Evolutionary conservation across 1,284 basidiomycete species (phyloP).

Genomic region (Vanrija pseudolonga): DNA sequence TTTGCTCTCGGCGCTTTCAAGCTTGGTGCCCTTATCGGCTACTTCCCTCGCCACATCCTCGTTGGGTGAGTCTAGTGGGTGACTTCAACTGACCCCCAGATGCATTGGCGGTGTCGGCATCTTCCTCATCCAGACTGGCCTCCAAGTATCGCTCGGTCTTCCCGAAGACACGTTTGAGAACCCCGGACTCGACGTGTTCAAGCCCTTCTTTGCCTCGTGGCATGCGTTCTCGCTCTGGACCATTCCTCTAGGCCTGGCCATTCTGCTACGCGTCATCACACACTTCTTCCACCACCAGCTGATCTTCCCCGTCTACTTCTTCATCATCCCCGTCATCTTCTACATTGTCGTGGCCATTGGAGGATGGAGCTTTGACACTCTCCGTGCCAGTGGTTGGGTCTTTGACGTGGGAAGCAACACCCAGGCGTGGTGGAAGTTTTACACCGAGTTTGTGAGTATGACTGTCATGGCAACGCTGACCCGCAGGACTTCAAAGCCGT

Average conservation of each 20-base stretch:
- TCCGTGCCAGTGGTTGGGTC: slow-evolving; percentile 77
- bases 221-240: slow-evolving; percentile 70
- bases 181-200: slow-evolving; percentile 53
- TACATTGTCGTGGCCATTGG: slow-evolving; percentile 71
- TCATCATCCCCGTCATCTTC: slow-evolving; percentile 77
- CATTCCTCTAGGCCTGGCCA: slow-evolving; percentile 71
- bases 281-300: slow-evolving; percentile 79
- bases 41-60: slow-evolving; percentile 94
- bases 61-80: slow-evolving; percentile 59
- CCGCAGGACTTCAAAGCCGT: slow-evolving; percentile 59
- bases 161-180: slow-evolving; percentile 74
- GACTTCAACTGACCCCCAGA: too few relatives aligned
- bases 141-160: slow-evolving; percentile 79
- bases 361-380: slow-evolving; percentile 58
- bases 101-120: slow-evolving; percentile 92
- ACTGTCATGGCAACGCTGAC: not conserved
- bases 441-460: slow-evolving; percentile 64
- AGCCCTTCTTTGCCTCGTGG: slow-evolving; percentile 58
- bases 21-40: slow-evolving; percentile 83
- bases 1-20: slow-evolving; percentile 77
- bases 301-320: slow-evolving; percentile 87
- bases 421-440: slow-evolving; percentile 78
- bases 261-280: slow-evolving; percentile 76
- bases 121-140: slow-evolving; percentile 82
- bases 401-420: slow-evolving; percentile 68